Base-by-base conservation (phyloP, 129 eudicot genomes). In the Centaurea solstitialis region DNA sequence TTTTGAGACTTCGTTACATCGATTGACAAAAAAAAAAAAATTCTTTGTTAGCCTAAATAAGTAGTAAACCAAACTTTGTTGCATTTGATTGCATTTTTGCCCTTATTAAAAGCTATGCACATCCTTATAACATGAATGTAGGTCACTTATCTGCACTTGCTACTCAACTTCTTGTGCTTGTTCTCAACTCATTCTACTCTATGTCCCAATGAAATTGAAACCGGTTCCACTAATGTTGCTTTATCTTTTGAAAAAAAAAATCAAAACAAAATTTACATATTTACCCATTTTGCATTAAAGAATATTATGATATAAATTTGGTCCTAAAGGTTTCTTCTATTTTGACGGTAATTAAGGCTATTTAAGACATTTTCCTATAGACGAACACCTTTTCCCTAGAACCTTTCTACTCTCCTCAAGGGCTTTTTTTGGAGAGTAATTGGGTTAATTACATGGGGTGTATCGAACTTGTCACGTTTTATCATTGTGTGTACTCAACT, bases 131-230 rank as follows among this genome's bases (percentile, higher is more conserved):
- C 8, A n/a, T 53, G 22, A 28, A 74, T 17, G 40, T 28, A 24
- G 35, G 69, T 75, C 79, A 59, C 35, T 18, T 24, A 74, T 23
- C 23, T 74, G 77, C 82, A 10, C 69, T 18, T 21, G 7, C 43
- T 22, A 28, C 11, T 8, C 73, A 66, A 24, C 72, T 77, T 7
- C 3, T 40, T 38, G 62, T 38, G 71, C 80, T 11, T 64, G 13
- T 76, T 38, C 53, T 12, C 15, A 61, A 13, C 61, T 62, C 40
- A 12, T n/a, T 57, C n/a, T n/a, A n/a, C n/a, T 76, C 22, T 35
- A 33, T 18, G 39, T 62, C 37, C 80, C 61, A 62, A 76, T 37
- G 4, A 12, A 76, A 61, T 35, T 11, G 79, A 20, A 61, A 18
- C 62, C 22, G n/a, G 0, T 38, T 64, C 23, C 40, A 21, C 6